phyloP scores from a whole-genome alignment of 2,329 filamentous ascomycete species.

The Sordariomycetes sp. region DNA sequence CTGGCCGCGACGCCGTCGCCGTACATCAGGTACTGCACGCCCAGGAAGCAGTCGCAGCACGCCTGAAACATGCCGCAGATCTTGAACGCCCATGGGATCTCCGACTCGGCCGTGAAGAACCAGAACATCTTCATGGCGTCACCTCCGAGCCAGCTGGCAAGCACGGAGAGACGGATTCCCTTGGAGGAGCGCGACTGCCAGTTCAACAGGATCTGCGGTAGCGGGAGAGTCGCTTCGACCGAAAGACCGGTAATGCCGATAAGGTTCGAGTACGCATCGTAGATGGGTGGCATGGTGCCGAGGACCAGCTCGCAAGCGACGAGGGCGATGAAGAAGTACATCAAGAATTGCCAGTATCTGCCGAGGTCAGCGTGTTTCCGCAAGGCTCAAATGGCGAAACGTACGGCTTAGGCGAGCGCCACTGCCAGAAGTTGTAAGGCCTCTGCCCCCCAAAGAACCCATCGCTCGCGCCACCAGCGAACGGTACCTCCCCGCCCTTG shows the following conservation, averaged over 20 bases:
- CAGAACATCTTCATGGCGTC: constrained; percentile 83
- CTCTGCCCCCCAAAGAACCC: constrained; percentile 32
- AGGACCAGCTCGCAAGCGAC: constrained; percentile 59
- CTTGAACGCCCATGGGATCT: constrained; percentile 73
- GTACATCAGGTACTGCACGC: constrained; percentile 66
- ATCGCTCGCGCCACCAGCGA: constrained; percentile 40
- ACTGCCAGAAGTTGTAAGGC: constrained; percentile 78
- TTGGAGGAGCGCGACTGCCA: constrained; percentile 59
- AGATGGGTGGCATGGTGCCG: constrained; percentile 45
- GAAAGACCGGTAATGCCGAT: constrained; percentile 69
- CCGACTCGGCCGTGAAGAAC: constrained; percentile 64
- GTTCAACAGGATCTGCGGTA: constrained; percentile 72
- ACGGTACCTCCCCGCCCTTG: constrained; percentile 56
- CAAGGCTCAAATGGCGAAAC: constrained; percentile 14
- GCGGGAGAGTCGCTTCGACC: constrained; percentile 71
- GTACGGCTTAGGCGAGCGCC: constrained; percentile 60
- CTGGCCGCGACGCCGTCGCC: constrained; percentile 34
- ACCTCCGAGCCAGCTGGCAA: constrained; percentile 70
- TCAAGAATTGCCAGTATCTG: constrained; percentile 71
- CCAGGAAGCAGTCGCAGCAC: constrained; percentile 64
- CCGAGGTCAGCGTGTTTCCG: neutral
- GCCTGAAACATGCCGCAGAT: constrained; percentile 76
- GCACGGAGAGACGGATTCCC: constrained; percentile 67
- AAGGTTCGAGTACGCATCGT: constrained; percentile 54
- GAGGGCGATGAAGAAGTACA: constrained; percentile 55